These are phyloP conservation scores for Podospora fimiseda DNA, from an alignment of 495 filamentous ascomycete species.

Conservation along the genomic window DNA sequence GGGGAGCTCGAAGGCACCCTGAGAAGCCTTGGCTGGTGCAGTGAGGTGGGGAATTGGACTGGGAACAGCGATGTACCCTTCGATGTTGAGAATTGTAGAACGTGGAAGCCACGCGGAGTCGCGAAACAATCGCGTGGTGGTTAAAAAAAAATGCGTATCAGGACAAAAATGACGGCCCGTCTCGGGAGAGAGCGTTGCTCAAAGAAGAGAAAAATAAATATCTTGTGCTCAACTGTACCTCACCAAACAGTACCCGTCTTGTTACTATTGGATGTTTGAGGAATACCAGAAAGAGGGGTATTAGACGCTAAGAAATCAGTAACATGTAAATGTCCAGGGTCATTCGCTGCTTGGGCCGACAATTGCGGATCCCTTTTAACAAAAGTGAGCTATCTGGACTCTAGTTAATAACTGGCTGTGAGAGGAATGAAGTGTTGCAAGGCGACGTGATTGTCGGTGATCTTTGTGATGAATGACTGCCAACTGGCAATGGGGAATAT, in stretches of 20 bases:
- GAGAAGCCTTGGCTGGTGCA: background rate
- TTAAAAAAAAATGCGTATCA: no score
- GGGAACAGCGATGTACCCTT: no score
- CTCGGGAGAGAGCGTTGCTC: background rate
- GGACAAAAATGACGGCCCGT: no score
- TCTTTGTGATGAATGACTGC: no score
- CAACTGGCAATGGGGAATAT: no score
- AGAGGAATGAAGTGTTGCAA: no score
- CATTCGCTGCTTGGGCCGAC: background rate
- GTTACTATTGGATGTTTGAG: background rate
- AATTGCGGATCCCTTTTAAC: background rate
- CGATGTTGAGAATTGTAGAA: background rate
- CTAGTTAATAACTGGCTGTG: background rate
- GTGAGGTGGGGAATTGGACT: background rate
- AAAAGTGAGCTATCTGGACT: background rate
- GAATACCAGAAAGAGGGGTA: constrained; percentile 3
- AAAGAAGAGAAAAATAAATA: background rate
- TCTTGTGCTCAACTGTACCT: constrained; percentile 1
- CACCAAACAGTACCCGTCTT: background rate
- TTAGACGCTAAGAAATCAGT: background rate
- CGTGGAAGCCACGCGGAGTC: background rate
- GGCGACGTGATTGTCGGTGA: no score
- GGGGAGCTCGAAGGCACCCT: constrained; percentile 2
- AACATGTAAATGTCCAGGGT: background rate
- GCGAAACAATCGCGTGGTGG: background rate